Evolutionary conservation across 345 rosid genomes (phyloP).

Genomic region (Lepidium aucheri): DNA sequence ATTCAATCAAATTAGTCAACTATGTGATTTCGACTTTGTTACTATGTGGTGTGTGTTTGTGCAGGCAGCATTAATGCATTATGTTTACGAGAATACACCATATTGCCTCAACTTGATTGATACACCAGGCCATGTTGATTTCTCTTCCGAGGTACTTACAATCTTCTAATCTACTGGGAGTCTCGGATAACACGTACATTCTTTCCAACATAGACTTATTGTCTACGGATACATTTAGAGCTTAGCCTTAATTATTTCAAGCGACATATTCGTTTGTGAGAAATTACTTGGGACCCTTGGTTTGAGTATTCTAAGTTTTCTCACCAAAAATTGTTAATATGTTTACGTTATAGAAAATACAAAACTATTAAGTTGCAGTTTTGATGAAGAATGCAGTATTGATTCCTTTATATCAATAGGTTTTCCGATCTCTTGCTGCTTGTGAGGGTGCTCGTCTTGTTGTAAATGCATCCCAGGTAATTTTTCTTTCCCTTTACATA

Average conservation of each 20-base stretch:
- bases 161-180: not conserved
- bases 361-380: not conserved
- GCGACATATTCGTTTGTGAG: not conserved
- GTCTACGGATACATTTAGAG: not conserved
- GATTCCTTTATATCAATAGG: conserved; percentile 31
- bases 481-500: not conserved
- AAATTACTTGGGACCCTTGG: not conserved
- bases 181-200: not conserved
- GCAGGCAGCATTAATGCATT: conserved; percentile 98
- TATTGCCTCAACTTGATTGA: conserved; percentile 91
- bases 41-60: not conserved
- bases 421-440: conserved; percentile 98
- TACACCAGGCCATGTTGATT: conserved; percentile 98
- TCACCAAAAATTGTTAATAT: not conserved
- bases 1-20: not conserved
- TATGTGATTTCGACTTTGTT: not conserved
- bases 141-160: conserved; percentile 78
- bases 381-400: not conserved
- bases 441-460: conserved; percentile 99
- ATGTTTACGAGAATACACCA: conserved; percentile 44
- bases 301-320: too few relatives aligned
- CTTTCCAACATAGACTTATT: not conserved
- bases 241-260: not conserved
- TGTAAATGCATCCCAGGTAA: conserved; percentile 98
- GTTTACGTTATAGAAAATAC: not conserved